phyloP scores from a whole-genome alignment of 2,329 filamentous ascomycete species.

The Epichloe glyceriae region DNA sequence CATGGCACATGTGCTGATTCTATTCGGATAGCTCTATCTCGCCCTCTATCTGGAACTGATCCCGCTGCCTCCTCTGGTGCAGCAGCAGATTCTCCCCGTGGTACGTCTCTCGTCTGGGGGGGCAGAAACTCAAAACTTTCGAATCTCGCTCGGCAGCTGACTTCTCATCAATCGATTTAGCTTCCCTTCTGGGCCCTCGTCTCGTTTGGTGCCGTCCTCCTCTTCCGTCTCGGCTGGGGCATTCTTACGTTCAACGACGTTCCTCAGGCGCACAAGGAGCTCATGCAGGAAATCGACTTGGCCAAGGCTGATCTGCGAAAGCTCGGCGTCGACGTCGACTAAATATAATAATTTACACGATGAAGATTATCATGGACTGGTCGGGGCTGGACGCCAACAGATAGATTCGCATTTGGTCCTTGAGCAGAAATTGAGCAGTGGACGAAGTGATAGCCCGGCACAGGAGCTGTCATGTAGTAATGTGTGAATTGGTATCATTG shows the following conservation, averaged over 20 bases:
- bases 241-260: conserved; percentile 96
- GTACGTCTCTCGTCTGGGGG: conserved; percentile 41
- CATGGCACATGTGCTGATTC: conserved; percentile 1
- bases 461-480: not conserved
- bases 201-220: conserved; percentile 79
- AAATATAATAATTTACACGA: conserved; percentile 13
- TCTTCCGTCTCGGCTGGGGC: conserved; percentile 83
- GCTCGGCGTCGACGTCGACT: conserved; percentile 69
- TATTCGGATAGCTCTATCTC: conserved; percentile 65
- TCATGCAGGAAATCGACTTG: conserved; percentile 72
- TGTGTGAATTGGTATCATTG: conserved; percentile 5
- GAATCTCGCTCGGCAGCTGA: not conserved
- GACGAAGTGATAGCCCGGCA: not conserved
- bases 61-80: conserved; percentile 63
- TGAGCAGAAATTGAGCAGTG: not conserved
- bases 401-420: not conserved
- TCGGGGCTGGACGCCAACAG: not conserved
- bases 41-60: conserved; percentile 73
- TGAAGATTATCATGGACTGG: not conserved
- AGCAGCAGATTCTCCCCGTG: conserved; percentile 74
- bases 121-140: not conserved
- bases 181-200: conserved; percentile 89
- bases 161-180: conserved; percentile 29
- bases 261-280: conserved; percentile 75
- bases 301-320: conserved; percentile 61